A percentile compares a stretch with the other conserved stretches of the same genome.
phyloP scores from a whole-genome alignment of 139 green algal genomes.

The Tetraselmis striata region DNA sequence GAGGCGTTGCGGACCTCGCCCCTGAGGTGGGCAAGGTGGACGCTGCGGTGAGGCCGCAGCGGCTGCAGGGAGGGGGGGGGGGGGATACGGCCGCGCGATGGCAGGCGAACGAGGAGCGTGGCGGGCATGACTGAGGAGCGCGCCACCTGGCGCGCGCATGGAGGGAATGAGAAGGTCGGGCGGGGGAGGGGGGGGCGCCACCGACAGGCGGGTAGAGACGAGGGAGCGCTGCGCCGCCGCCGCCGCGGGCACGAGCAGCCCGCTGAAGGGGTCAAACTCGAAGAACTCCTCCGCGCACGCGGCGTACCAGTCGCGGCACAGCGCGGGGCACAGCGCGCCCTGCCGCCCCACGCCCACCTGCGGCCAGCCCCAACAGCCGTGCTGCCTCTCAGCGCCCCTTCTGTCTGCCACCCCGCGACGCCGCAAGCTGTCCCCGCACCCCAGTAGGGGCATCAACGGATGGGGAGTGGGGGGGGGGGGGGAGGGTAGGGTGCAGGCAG shows the following conservation, averaged over 20 bases:
- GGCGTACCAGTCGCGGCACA: not conserved
- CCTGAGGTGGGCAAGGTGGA: too few species aligned
- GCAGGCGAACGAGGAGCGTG: too few species aligned
- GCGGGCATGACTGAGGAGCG: not conserved
- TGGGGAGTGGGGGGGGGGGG: too few species aligned
- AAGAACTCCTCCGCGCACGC: not conserved
- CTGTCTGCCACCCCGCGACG: too few species aligned
- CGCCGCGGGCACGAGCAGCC: not conserved
- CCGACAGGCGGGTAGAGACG: not conserved
- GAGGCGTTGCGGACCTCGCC: too few species aligned
- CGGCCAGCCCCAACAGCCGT: too few species aligned
- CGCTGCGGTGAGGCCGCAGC: too few species aligned
- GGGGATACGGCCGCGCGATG: not conserved
- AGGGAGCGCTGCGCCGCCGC: not conserved
- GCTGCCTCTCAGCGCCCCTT: too few species aligned
- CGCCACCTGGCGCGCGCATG: not conserved
- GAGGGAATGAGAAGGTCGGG: too few species aligned
- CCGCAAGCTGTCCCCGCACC: too few species aligned
- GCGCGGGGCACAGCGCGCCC: not conserved
- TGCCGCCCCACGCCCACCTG: not conserved
- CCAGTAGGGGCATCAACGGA: too few species aligned
- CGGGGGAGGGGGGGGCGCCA: not conserved
- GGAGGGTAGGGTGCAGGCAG: too few species aligned
- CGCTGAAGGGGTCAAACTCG: not conserved
- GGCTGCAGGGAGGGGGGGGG: not conserved